Evolutionary conservation across 768 basidiomycete genomes (phyloP).

Genomic region (Kwoniella sp.): DNA sequence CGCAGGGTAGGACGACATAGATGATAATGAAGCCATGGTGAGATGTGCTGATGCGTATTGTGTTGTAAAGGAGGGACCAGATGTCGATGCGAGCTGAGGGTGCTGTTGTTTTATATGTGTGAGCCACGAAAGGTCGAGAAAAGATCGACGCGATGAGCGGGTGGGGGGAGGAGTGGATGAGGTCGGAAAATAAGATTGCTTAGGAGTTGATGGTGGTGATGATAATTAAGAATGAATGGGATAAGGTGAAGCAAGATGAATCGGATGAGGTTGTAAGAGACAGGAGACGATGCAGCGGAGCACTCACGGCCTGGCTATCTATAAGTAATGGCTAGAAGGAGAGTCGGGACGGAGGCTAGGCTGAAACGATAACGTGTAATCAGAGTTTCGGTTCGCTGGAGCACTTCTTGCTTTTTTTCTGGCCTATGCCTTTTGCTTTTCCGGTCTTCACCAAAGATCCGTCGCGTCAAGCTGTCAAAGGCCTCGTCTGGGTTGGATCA

Average conservation of each 20-base stretch:
- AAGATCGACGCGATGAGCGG: not conserved
- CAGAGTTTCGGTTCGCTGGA: not conserved
- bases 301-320: not conserved
- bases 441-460: conserved; percentile 3
- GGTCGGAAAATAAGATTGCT: not conserved
- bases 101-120: not conserved
- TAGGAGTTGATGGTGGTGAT: not conserved
- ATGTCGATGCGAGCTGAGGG: conserved; percentile 6
- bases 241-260: not conserved
- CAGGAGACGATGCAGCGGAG: not conserved
- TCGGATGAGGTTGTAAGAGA: not conserved
- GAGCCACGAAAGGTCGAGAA: not conserved
- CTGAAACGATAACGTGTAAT: conserved; percentile 3
- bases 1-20: conserved; percentile 40
- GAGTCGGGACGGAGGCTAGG: not conserved
- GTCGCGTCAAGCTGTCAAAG: not conserved
- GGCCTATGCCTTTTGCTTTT: not conserved
- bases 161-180: not conserved
- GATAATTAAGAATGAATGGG: conserved; percentile 2
- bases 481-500: not conserved
- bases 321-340: conserved; percentile 1
- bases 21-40: conserved; percentile 21
- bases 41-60: not conserved
- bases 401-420: not conserved
- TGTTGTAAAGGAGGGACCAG: conserved; percentile 9